Evolutionary conservation across 2,329 filamentous ascomycete genomes (phyloP).

Genomic region (Diplodia seriata): DNA sequence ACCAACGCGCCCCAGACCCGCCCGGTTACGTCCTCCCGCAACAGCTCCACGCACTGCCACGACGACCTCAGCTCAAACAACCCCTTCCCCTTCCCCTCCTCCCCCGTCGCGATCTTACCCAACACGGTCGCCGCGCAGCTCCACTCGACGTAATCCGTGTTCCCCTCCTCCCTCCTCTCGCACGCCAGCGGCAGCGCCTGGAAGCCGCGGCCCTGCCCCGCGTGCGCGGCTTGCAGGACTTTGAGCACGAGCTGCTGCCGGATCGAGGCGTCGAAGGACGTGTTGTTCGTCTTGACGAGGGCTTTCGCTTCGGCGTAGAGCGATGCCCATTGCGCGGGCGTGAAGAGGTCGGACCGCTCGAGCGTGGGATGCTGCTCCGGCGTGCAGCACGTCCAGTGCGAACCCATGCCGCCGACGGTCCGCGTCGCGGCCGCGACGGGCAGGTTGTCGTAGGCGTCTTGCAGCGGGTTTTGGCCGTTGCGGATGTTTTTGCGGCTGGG

Average conservation of each 20-base stretch:
- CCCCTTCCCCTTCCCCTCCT: neutral
- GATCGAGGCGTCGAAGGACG: neutral
- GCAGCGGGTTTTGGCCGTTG: constrained; percentile 14
- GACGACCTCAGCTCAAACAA: neutral
- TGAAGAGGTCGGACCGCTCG: constrained; percentile 28
- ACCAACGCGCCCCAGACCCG: neutral
- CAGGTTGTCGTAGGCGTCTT: constrained; percentile 35
- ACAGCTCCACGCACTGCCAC: neutral
- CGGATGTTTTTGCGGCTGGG: neutral
- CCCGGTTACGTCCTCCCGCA: neutral
- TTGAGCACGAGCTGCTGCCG: neutral
- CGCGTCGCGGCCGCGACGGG: constrained; percentile 36
- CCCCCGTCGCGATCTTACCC: neutral
- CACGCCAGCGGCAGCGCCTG: neutral
- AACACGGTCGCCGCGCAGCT: neutral
- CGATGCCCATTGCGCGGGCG: neutral
- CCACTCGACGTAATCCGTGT: neutral
- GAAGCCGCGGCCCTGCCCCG: neutral
- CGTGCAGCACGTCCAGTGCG: constrained; percentile 40
- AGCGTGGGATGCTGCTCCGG: constrained; percentile 27
- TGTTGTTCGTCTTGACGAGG: neutral
- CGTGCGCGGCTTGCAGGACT: neutral
- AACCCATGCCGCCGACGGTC: constrained; percentile 39
- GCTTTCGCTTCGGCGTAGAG: neutral
- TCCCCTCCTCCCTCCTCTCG: neutral